phyloP scores from a whole-genome alignment of 163 green algal species.

The Scenedesmus sp. region DNA sequence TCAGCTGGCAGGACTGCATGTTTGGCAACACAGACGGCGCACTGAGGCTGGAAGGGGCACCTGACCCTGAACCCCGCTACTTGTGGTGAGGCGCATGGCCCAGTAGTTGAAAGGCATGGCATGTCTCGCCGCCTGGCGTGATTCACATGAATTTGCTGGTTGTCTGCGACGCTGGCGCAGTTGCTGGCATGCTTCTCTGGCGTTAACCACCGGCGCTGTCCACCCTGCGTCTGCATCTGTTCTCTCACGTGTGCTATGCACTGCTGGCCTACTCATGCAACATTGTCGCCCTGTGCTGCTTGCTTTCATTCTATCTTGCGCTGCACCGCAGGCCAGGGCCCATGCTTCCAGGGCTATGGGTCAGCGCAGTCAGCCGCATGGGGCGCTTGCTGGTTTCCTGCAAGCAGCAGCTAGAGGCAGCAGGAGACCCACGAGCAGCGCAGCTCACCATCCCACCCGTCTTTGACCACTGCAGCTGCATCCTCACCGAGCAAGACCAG shows the following conservation, averaged over 20 bases:
- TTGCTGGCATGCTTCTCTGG: too few relatives aligned
- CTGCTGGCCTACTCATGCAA: background rate
- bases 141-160: too few relatives aligned
- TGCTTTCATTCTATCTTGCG: background rate
- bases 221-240: background rate
- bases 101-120: background rate
- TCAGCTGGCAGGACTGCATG: conserved; percentile 61
- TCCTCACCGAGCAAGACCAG: conserved; percentile 49
- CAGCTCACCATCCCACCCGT: conserved; percentile 50
- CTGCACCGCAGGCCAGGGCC: background rate
- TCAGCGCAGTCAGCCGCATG: conserved; percentile 56
- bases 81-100: background rate
- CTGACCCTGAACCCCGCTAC: background rate
- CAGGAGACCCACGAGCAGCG: background rate
- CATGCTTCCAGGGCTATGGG: conserved; percentile 53
- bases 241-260: background rate
- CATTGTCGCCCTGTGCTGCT: background rate
- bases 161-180: too few relatives aligned
- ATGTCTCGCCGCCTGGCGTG: too few relatives aligned
- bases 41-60: conserved; percentile 45
- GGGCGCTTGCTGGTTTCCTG: conserved; percentile 42
- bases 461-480: conserved; percentile 49
- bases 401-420: conserved; percentile 31
- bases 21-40: conserved; percentile 59
- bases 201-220: too few relatives aligned